Conservation (phyloP, 352 stramenopile genomes). For the Pythium coloratum region DNA sequence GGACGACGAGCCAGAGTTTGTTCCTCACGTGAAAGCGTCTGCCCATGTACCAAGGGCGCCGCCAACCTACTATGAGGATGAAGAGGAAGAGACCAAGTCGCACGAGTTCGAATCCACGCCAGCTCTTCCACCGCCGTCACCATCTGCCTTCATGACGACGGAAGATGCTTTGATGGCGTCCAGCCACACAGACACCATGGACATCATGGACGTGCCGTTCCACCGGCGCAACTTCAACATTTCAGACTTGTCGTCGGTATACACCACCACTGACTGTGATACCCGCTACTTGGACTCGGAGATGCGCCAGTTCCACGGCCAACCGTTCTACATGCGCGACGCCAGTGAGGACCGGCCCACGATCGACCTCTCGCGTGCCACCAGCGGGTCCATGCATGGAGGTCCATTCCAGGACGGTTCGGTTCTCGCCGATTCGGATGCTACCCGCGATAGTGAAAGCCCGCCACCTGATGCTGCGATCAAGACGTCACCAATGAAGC, state of each 20-base stretch:
- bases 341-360: conserved; percentile 18
- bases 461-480: background rate
- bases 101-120: conserved; percentile 47
- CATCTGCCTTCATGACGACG: conserved; percentile 40
- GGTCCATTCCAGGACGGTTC: background rate
- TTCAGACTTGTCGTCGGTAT: conserved; percentile 37
- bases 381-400: background rate
- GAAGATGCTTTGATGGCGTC: conserved; percentile 32
- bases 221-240: conserved; percentile 38
- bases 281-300: conserved; percentile 60
- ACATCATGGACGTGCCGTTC: conserved; percentile 34
- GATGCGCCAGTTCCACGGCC: conserved; percentile 73
- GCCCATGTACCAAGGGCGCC: background rate
- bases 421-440: background rate
- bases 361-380: conserved; percentile 13
- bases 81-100: conserved; percentile 63
- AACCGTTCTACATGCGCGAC: conserved; percentile 34
- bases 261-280: conserved; percentile 53
- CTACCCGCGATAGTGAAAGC: background rate
- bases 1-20: conserved; percentile 21
- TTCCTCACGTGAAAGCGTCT: background rate
- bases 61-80: conserved; percentile 26
- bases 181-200: conserved; percentile 32
- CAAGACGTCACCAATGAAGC: conserved; percentile 24
- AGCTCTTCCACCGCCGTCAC: conserved; percentile 42